Conservation (phyloP, 78 protist genomes). For the Chrysochromulina tobinii region DNA sequence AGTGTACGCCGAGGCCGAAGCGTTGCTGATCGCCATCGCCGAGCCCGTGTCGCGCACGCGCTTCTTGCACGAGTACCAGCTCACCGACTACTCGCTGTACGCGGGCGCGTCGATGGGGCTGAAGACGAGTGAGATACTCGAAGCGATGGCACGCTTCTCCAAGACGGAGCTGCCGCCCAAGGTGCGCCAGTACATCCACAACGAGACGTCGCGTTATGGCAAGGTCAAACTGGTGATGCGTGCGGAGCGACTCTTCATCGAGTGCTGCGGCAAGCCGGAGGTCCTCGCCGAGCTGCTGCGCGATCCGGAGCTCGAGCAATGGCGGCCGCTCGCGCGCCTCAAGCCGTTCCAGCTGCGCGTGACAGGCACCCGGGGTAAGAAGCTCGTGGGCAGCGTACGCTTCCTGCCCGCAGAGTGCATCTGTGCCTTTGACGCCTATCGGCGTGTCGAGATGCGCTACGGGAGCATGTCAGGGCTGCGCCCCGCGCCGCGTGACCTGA, state of each 20-base stretch:
- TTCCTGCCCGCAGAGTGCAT: too few species aligned
- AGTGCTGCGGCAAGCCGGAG: neutral
- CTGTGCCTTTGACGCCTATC: too few species aligned
- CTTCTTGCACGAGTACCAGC: constrained; percentile 78
- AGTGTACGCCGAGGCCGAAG: constrained; percentile 83
- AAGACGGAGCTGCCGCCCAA: constrained; percentile 61
- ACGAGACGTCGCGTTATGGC: constrained; percentile 74
- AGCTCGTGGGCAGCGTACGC: too few species aligned
- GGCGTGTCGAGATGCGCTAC: too few species aligned
- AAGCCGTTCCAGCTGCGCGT: too few species aligned
- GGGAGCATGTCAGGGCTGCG: too few species aligned
- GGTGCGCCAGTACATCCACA: constrained; percentile 47
- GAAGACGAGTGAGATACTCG: constrained; percentile 68
- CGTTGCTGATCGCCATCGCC: constrained; percentile 94
- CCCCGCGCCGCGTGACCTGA: too few species aligned
- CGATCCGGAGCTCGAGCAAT: too few species aligned
- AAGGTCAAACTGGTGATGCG: constrained; percentile 73
- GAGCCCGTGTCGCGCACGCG: constrained; percentile 84
- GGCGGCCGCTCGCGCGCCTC: too few species aligned
- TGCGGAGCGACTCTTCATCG: constrained; percentile 69
- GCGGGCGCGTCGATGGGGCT: constrained; percentile 94
- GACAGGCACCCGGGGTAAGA: too few species aligned
- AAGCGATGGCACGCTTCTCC: constrained; percentile 52
- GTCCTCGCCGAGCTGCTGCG: too few species aligned
- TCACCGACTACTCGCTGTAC: constrained; percentile 90